Evolutionary conservation across 2,329 filamentous ascomycete species (phyloP).

Genomic region (Bipolaris oryzae): DNA sequence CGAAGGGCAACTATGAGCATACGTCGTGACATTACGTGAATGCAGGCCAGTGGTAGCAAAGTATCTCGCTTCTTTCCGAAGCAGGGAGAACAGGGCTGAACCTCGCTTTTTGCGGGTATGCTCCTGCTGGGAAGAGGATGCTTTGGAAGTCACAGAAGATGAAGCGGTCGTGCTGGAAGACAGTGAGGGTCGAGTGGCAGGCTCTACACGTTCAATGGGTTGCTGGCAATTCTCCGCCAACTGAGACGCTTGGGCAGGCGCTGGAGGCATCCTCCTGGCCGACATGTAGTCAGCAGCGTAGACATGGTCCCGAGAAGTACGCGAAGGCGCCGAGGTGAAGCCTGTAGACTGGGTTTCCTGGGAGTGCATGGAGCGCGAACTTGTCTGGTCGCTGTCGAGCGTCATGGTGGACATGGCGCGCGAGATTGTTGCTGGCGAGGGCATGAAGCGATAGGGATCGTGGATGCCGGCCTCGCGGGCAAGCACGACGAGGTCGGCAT

Average conservation of each 20-base stretch:
- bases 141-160: conserved; percentile 30
- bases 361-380: conserved; percentile 44
- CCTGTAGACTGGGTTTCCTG: conserved; percentile 45
- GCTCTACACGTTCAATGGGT: conserved; percentile 23
- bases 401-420: conserved; percentile 41
- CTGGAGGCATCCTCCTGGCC: conserved; percentile 23
- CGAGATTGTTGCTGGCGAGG: conserved; percentile 29
- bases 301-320: conserved; percentile 40
- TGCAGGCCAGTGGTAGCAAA: conserved; percentile 4
- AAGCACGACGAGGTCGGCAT: conserved; percentile 34
- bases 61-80: conserved; percentile 41
- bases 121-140: conserved; percentile 26
- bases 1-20: conserved; percentile 32
- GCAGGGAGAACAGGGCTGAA: conserved; percentile 41
- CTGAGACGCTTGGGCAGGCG: conserved; percentile 23
- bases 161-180: conserved; percentile 32
- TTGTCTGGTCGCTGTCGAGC: conserved; percentile 38
- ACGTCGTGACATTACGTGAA: conserved; percentile 20
- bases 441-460: conserved; percentile 41
- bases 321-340: conserved; percentile 42
- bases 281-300: conserved; percentile 26
- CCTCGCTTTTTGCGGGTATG: conserved; percentile 36
- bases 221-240: conserved; percentile 27
- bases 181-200: conserved; percentile 25
- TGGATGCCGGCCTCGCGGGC: conserved; percentile 42